phyloP scores from a whole-genome alignment of 2,329 filamentous ascomycete genomes.

The Calonectria leucothoes region DNA sequence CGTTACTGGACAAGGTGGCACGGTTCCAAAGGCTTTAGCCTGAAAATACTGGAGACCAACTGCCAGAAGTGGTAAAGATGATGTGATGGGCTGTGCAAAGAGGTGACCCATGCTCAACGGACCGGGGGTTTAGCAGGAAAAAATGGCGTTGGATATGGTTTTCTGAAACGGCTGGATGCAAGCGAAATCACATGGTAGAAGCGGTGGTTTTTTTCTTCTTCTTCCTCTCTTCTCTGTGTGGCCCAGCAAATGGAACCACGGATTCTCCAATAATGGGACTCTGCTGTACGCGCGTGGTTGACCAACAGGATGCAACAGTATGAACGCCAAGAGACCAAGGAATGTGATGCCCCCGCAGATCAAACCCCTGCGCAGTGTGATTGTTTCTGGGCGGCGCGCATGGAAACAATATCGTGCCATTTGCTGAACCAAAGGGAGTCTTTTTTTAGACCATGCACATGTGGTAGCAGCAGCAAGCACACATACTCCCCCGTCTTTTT shows the following conservation, averaged over 20 bases:
- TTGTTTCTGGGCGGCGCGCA: background rate
- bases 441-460: background rate
- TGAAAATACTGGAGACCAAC: background rate
- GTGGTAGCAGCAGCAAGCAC: too few species aligned
- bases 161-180: background rate
- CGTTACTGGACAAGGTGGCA: background rate
- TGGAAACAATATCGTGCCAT: background rate
- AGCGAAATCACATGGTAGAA: background rate
- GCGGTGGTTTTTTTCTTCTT: background rate
- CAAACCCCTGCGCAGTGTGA: background rate
- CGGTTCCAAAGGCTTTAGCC: background rate
- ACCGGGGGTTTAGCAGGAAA: background rate
- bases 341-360: constrained; percentile 1
- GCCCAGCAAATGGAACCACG: background rate
- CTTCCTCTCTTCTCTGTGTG: background rate
- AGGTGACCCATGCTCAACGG: background rate
- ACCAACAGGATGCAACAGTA: background rate
- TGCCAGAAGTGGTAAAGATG: background rate
- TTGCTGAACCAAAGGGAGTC: background rate
- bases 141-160: background rate
- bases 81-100: background rate
- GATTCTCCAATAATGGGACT: background rate
- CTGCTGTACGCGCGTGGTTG: background rate
- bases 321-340: background rate
- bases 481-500: background rate